These are phyloP conservation scores for Arthroderma sp. DNA, from an alignment of 2,329 filamentous ascomycete genomes.

Conservation along the genomic window DNA sequence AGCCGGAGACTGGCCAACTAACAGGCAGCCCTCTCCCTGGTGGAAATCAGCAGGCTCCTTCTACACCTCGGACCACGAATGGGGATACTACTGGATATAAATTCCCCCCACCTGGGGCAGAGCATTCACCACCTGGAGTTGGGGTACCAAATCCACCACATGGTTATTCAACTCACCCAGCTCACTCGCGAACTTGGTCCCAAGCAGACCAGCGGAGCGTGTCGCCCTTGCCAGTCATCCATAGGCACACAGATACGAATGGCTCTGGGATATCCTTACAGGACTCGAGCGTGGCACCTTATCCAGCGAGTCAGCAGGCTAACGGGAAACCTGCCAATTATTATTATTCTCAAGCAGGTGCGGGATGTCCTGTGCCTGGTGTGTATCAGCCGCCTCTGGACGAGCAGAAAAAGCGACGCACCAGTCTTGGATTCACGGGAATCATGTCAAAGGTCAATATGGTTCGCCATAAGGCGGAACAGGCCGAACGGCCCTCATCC, in stretches of 20 bases:
- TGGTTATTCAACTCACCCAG: background rate
- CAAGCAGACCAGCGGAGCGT: background rate
- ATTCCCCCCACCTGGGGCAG: background rate
- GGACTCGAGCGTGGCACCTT: background rate
- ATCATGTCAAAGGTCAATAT: conserved; percentile 3
- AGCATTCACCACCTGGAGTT: background rate
- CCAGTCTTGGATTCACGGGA: background rate
- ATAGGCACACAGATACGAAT: background rate
- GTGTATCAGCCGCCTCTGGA: background rate
- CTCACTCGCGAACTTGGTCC: background rate
- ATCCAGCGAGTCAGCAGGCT: background rate
- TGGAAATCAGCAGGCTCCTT: background rate
- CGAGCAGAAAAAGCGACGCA: background rate
- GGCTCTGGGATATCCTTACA: background rate
- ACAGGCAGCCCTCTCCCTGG: background rate
- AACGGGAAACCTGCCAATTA: background rate
- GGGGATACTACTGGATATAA: background rate
- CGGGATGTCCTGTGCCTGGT: background rate
- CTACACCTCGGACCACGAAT: background rate
- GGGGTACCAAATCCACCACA: background rate
- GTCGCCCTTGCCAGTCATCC: background rate
- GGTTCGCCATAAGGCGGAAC: background rate
- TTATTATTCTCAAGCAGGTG: background rate
- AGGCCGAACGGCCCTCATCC: background rate
- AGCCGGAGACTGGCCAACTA: background rate